Conservation (phyloP, 1,284 basidiomycete genomes). For the Pterula multifida region DNA sequence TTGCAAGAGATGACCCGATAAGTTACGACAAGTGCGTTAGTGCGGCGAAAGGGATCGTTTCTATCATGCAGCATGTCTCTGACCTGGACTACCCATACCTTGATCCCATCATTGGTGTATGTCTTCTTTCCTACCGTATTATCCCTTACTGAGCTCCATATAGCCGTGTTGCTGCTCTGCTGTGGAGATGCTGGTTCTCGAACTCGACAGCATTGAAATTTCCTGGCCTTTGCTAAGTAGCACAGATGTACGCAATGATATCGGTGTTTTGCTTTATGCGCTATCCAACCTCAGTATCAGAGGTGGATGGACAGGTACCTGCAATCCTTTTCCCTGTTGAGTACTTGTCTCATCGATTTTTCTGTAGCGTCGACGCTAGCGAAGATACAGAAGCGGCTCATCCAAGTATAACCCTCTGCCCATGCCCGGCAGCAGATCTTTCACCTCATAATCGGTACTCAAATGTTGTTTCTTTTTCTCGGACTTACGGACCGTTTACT, state of each 20-base stretch:
- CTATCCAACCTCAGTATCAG: slow-evolving; percentile 46
- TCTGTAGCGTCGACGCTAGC: slow-evolving; percentile 23
- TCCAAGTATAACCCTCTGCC: slow-evolving; percentile 13
- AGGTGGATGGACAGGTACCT: slow-evolving; percentile 46
- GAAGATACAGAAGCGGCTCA: slow-evolving; percentile 25
- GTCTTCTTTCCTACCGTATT: slow-evolving; percentile 15
- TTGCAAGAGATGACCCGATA: slow-evolving; percentile 43
- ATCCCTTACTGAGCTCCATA: slow-evolving; percentile 4
- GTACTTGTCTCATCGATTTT: slow-evolving; percentile 3
- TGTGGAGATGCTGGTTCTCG: slow-evolving; percentile 51
- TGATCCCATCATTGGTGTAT: slow-evolving; percentile 63
- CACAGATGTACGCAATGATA: slow-evolving; percentile 45
- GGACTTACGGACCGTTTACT: slow-evolving; percentile 1
- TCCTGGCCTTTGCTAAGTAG: slow-evolving; percentile 48
- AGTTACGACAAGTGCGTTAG: slow-evolving; percentile 54
- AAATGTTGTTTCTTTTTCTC: slow-evolving; percentile 1
- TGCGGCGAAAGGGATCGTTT: slow-evolving; percentile 44
- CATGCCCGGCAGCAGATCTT: slow-evolving; percentile 5
- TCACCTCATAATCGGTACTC: slow-evolving; percentile 1
- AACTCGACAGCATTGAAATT: slow-evolving; percentile 44
- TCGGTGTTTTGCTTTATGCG: slow-evolving; percentile 46
- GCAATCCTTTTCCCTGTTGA: not conserved
- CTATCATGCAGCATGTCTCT: slow-evolving; percentile 45
- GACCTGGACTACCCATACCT: slow-evolving; percentile 57
- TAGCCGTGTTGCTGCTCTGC: slow-evolving; percentile 62